Evolutionary conservation across 2,329 filamentous ascomycete species (phyloP), one percentile per base, ranked within the genome.

Genomic region (Pseudogymnoascus sp.): DNA sequence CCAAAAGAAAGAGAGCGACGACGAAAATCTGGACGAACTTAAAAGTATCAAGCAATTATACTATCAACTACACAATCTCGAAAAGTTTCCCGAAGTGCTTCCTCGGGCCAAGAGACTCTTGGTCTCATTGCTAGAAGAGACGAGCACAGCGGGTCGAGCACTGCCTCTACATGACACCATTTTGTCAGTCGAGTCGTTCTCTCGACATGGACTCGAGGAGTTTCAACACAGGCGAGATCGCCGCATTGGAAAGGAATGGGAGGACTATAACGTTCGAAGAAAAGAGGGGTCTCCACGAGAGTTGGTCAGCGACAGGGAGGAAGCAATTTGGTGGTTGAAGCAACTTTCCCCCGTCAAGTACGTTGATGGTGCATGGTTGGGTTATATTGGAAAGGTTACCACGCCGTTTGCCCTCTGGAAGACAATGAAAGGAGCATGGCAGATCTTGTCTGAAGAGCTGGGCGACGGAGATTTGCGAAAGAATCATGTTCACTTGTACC

Each of bases 311-410:
- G 68, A 74, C 57, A 68, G 64, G 12, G 67, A 72, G 7, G 71
- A 72, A 59, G 76, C 76, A 66, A 71, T 57, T 68, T 69, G 47
- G 62, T 78, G 74, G 73, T 70, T 78, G 58, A 71, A 70, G 57
- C 67, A 75, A 63, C 69, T 70, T 57, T 74, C 77, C 7, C 76
- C 76, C 4, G 69, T 78, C 50, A 79, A 79, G 63, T 74, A 74
- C 43, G 76, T 80, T 4, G 78, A 81, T 60, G 78, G 78, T 2
- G 75, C 77, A 9, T 81, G 78, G 78, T 67, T 81, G 3, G 75
- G 75, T 11, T 74, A 76, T 61, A 70, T 79, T 25, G 72, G 79
- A 65, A 75, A 76, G 50, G 70, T 75, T 41, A 76, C 68, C 14
- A 78, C 75, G 0, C 76, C 76, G 3, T 77, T 78, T 63, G 64